Conservation (phyloP, 495 filamentous ascomycete species). For the Parachaetomium inaequale region DNA sequence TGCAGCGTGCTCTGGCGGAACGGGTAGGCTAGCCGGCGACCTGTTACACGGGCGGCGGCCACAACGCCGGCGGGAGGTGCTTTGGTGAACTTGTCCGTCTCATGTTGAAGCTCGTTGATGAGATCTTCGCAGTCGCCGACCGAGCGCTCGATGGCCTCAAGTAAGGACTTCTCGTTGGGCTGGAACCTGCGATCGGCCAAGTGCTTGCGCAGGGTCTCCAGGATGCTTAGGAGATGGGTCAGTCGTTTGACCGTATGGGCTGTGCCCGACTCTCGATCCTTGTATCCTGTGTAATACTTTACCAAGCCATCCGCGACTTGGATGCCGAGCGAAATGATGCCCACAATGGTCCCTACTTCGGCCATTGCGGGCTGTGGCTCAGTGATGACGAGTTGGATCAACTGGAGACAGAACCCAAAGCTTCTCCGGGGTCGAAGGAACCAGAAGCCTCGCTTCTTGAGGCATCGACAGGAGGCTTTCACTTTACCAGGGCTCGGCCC, state of each 20-base stretch:
- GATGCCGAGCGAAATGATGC: conserved; percentile 1
- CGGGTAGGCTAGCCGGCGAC: not conserved
- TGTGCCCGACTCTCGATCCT: not conserved
- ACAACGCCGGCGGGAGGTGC: not conserved
- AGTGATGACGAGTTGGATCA: not conserved
- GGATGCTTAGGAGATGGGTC: not conserved
- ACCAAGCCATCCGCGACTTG: conserved; percentile 2
- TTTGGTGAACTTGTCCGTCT: not conserved
- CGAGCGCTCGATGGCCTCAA: not conserved
- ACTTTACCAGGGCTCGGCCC: not conserved
- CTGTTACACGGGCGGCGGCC: not conserved
- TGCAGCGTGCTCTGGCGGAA: conserved; percentile 8
- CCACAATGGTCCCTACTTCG: conserved; percentile 1
- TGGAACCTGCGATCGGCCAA: not conserved
- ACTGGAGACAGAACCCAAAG: not conserved
- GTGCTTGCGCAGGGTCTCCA: not conserved
- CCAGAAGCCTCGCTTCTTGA: not conserved
- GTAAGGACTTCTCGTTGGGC: not conserved
- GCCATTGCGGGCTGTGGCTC: not conserved
- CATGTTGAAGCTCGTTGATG: conserved; percentile 1
- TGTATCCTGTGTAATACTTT: conserved; percentile 2
- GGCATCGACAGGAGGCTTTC: not conserved
- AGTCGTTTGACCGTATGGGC: conserved; percentile 1
- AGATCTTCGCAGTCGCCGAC: conserved; percentile 3
- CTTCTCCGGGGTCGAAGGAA: not conserved